Evolutionary conservation across 352 stramenopile species (phyloP), one percentile per base, ranked within the genome.

Genomic region (Phytophthora constricta): DNA sequence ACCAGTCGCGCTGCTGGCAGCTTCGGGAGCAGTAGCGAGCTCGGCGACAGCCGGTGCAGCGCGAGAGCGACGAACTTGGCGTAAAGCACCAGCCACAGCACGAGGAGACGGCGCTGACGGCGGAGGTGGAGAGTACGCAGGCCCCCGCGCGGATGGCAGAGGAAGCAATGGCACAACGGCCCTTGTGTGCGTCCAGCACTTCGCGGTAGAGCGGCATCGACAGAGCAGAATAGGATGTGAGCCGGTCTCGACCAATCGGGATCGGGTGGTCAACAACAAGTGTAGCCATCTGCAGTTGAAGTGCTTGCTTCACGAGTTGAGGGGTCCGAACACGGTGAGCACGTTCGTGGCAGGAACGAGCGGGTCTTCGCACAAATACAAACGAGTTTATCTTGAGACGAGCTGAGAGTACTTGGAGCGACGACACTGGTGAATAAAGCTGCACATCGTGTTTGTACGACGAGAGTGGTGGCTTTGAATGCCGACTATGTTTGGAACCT

Each of bases 1-100:
- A 23, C 86, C 84, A 94, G 54, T 92, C 86, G 23, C 27, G 60
- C 43, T 84, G 79, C 62, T 92, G 86, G 65, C 86, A 94, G 13
- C n/a, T 23, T 23, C 82, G 81, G 27, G 75, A 86, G 65, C 86
- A 94, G 50, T 92, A 94, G 31, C 77, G 72, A 71, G 80, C 68
- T 39, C 67, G 69, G n/a, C 76, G 74, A 53, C 84, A 94, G 41
- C 83, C 77, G 47, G 80, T 68, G 49, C 86, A 94, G 34, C 76
- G 74, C 39, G 62, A 78, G 10, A 84, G 64, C 22, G 59, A 13
- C 17, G 48, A 25, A 47, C 65, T 47, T 31, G 53, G 5, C 11
- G 42, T 25, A 25, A 91, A 82, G 63, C 84, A 92, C 74, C 69
- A 85, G 59, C 77, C 72, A 71, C 84, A 92, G 4, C 68, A 64